These are phyloP conservation scores for Phytophthora ramorum DNA, from an alignment of 352 stramenopile species.

Conservation along the genomic window DNA sequence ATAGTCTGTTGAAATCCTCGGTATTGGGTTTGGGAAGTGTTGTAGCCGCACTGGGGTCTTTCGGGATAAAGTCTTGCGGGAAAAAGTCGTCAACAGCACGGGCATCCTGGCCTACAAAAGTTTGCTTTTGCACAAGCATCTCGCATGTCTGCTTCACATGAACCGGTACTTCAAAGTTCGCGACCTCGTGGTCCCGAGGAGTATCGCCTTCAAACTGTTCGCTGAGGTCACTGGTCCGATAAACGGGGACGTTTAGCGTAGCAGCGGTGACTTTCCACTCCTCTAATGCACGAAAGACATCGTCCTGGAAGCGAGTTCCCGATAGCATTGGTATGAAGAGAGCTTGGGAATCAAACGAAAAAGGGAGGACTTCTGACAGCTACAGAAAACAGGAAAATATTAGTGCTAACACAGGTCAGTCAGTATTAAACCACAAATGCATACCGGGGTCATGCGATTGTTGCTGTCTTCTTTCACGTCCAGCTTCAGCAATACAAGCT, in stretches of 20 bases:
- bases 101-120: constrained; percentile 24
- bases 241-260: constrained; percentile 57
- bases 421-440: background rate
- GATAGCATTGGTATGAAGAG: constrained; percentile 67
- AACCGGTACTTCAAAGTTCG: constrained; percentile 21
- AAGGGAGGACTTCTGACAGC: constrained; percentile 52
- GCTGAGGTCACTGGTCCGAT: constrained; percentile 52
- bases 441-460: constrained; percentile 37
- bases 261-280: constrained; percentile 64
- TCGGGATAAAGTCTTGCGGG: constrained; percentile 65
- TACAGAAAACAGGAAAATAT: constrained; percentile 13
- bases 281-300: constrained; percentile 60
- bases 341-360: constrained; percentile 29
- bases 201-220: constrained; percentile 49
- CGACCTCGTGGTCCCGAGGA: constrained; percentile 38
- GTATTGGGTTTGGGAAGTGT: constrained; percentile 48
- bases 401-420: background rate
- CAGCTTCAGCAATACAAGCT: constrained; percentile 71
- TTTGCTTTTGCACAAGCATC: constrained; percentile 27
- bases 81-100: constrained; percentile 47
- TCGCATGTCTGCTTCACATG: constrained; percentile 35
- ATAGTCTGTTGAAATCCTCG: constrained; percentile 35
- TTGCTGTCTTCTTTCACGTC: constrained; percentile 45
- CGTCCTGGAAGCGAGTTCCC: constrained; percentile 68
- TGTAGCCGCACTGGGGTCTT: constrained; percentile 46